Base-by-base conservation (phyloP, 306 rosid genomes). In the Begonia peltatifolia region DNA sequence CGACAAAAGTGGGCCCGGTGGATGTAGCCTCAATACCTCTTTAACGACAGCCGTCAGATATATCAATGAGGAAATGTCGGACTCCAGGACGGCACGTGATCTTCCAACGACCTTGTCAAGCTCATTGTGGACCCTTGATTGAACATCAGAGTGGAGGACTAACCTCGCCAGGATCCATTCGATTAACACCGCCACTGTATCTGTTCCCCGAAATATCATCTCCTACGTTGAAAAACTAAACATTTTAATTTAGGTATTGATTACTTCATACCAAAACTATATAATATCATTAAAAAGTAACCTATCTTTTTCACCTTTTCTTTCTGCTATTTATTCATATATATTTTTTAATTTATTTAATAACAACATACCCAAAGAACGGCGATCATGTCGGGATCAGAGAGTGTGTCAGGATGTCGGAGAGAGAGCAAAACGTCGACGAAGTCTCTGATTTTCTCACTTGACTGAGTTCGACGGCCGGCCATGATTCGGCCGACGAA, bases 151-250 rank as follows among this genome's bases (percentile, higher is more conserved):
- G 22, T 83, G 92, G 20, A 83, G 77, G 47, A 83, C 86, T 76
- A 90, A 38, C 65, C 88, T 80, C 0, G 93, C 95, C 3, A 90
- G 57, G 14, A 86, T 71, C 99, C 99, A 86, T 68, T 90, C 95
- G 11, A 83, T 81, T 57, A 79, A 67, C 47, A 86, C 92, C 6
- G 92, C 94, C 56, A 86, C 86, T 0, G 99, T 86, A 53, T 90
- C 94, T 0, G 94, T 90, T 41, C 95, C 99, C 17, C 99, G 67
- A 38, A 90, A 90, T 60, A 90, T 90, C 94, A 90, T 90, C 78
- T 85, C 97, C 94, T 87, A 13, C 12, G 41, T 30, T 30, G 38
- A 30, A 30, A 20, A 20, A 2, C 23, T 2, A 1, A 0, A 20
- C 38, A 30, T 30, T 30, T 4, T 30, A 30, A 30, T 30, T 30